Percentiles rank a stretch among this genome's conserved stretches.
These are phyloP conservation scores for Sugiyamaella boreocaroliniensis DNA, from an alignment of 805 yeast species.

Conservation along the genomic window DNA sequence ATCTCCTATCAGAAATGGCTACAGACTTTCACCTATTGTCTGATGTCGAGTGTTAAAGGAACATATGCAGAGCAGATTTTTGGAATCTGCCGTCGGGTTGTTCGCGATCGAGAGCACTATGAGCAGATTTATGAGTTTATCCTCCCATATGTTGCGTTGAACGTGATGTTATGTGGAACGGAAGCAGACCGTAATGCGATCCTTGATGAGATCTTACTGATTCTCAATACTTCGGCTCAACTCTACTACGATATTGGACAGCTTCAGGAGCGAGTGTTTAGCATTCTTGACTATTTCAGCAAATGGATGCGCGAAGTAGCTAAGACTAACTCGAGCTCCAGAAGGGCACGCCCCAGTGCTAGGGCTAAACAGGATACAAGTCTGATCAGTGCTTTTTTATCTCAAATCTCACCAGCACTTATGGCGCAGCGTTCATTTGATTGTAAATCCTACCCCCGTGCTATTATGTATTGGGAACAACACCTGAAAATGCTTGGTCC, in stretches of 20 bases:
- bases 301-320: conserved; percentile 49
- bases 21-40: conserved; percentile 56
- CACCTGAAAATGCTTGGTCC: conserved; percentile 43
- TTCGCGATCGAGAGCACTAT: conserved; percentile 56
- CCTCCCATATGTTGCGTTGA: conserved; percentile 69
- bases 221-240: conserved; percentile 46
- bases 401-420: conserved; percentile 54
- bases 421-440: conserved; percentile 76
- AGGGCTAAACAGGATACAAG: conserved; percentile 25
- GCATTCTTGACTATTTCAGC: conserved; percentile 72
- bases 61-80: conserved; percentile 42
- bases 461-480: conserved; percentile 79
- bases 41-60: conserved; percentile 41
- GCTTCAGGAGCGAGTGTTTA: conserved; percentile 68
- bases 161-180: conserved; percentile 47
- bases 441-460: conserved; percentile 80
- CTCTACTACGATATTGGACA: conserved; percentile 47
- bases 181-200: conserved; percentile 39
- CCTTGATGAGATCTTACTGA: conserved; percentile 50
- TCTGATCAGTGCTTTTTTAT: conserved; percentile 36
- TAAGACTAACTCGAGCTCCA: background rate
- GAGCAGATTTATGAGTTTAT: conserved; percentile 59
- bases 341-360: background rate
- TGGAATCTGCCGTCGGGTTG: conserved; percentile 54
- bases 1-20: conserved; percentile 59